A percentile compares a stretch with the other conserved stretches of the same genome.
These are phyloP conservation scores for Climacium dendroides DNA, from an alignment of 225 moss, liverwort and hornwort genomes.

Conservation along the genomic window DNA sequence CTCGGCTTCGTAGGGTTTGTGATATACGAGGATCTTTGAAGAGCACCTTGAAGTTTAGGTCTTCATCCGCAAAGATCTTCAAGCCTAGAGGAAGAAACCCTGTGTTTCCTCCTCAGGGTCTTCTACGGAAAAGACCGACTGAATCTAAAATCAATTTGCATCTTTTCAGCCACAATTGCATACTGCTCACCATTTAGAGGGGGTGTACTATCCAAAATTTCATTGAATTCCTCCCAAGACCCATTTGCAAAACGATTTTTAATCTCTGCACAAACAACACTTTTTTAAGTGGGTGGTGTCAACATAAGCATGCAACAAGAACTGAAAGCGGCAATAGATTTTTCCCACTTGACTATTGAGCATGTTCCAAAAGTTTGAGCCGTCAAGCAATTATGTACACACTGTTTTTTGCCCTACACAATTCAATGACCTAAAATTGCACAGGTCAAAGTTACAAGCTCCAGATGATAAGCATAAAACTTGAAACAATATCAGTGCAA, in stretches of 20 bases:
- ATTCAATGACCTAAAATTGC: background rate
- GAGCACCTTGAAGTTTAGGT: background rate
- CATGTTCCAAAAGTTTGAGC: background rate
- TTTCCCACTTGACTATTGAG: too few species aligned
- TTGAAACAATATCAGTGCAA: background rate
- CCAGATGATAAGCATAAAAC: background rate
- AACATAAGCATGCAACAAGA: background rate
- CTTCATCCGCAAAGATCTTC: background rate
- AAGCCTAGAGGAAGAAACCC: background rate
- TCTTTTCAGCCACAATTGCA: background rate
- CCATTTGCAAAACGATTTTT: constrained; percentile 51
- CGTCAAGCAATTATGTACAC: background rate
- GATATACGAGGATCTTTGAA: background rate
- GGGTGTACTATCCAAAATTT: constrained; percentile 40
- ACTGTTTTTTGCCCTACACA: background rate
- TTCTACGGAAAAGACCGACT: background rate
- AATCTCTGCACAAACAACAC: constrained; percentile 32
- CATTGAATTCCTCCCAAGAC: constrained; percentile 77
- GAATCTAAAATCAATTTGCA: background rate
- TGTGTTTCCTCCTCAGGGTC: background rate
- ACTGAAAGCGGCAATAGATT: background rate
- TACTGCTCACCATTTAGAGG: constrained; percentile 53
- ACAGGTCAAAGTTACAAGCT: background rate
- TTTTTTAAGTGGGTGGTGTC: background rate
- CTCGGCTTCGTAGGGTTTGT: background rate